Percentiles rank a stretch among this genome's conserved stretches.
These are phyloP conservation scores for Sisymbrium irio DNA, from an alignment of 345 rosid genomes.

Conservation along the genomic window DNA sequence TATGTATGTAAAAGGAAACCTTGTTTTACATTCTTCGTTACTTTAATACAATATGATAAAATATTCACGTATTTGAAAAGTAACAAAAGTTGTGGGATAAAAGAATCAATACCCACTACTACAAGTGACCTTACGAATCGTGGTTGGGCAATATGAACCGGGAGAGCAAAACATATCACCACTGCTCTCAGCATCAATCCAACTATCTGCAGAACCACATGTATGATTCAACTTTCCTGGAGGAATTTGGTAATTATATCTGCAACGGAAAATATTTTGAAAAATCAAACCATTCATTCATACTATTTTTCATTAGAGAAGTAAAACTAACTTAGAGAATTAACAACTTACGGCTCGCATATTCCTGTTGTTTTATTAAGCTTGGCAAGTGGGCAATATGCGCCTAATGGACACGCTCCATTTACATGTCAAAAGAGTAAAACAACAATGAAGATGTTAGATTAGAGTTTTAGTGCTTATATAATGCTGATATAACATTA, in stretches of 20 bases:
- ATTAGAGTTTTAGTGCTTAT: background rate
- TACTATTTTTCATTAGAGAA: background rate
- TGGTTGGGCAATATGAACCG: constrained; percentile 84
- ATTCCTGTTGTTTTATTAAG: constrained; percentile 68
- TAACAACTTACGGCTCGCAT: constrained; percentile 78
- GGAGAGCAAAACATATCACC: constrained; percentile 73
- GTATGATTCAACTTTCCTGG: constrained; percentile 63
- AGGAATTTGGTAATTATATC: constrained; percentile 77
- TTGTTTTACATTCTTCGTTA: background rate
- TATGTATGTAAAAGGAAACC: background rate
- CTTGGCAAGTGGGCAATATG: constrained; percentile 76
- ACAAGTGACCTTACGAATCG: constrained; percentile 57
- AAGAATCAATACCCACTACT: constrained; percentile 73
- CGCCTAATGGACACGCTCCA: constrained; percentile 82
- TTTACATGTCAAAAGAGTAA: constrained; percentile 16
- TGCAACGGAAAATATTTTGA: constrained; percentile 26
- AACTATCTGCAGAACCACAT: constrained; percentile 78
- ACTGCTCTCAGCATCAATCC: constrained; percentile 60
- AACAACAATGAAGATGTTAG: constrained; percentile 20
- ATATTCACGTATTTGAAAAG: background rate
- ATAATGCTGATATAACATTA: background rate
- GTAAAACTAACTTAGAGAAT: background rate
- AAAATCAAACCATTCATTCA: background rate
- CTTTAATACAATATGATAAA: background rate
- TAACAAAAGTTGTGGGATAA: constrained; percentile 33